A percentile compares a stretch with the other conserved stretches of the same genome.
phyloP scores from a whole-genome alignment of 257 asterid species.

The Solanum rostratum region DNA sequence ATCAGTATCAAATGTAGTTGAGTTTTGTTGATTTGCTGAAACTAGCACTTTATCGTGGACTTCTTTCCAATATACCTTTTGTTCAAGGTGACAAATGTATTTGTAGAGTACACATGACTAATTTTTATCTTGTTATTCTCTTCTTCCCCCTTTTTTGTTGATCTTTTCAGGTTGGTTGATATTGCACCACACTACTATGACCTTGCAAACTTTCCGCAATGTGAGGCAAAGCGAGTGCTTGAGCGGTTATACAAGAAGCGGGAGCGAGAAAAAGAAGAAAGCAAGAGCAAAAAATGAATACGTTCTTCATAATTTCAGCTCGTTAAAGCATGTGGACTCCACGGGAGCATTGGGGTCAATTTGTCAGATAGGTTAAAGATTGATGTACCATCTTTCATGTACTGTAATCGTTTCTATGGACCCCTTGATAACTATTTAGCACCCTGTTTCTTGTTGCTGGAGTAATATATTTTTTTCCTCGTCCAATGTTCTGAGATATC shows the following conservation, averaged over 20 bases:
- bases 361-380: not conserved
- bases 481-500: not conserved
- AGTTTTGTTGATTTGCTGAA: not conserved
- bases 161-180: conserved; percentile 65
- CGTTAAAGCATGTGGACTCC: not conserved
- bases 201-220: conserved; percentile 71
- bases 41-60: not conserved
- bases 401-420: not conserved
- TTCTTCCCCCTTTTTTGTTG: not conserved
- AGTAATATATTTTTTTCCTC: not conserved
- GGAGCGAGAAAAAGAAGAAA: conserved; percentile 50
- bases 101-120: not conserved
- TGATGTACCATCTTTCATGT: not conserved
- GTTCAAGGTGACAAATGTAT: not conserved
- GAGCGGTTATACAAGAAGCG: conserved; percentile 70
- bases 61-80: not conserved
- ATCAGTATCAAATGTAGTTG: not conserved
- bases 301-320: not conserved
- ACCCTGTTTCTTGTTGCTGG: not conserved
- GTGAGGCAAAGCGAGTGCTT: conserved; percentile 80
- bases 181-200: conserved; percentile 88
- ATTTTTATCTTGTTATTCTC: not conserved
- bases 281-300: conserved; percentile 43
- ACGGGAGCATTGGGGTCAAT: not conserved
- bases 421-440: not conserved